phyloP scores from a whole-genome alignment of 345 rosid genomes.

The Anastatica hierochuntica region DNA sequence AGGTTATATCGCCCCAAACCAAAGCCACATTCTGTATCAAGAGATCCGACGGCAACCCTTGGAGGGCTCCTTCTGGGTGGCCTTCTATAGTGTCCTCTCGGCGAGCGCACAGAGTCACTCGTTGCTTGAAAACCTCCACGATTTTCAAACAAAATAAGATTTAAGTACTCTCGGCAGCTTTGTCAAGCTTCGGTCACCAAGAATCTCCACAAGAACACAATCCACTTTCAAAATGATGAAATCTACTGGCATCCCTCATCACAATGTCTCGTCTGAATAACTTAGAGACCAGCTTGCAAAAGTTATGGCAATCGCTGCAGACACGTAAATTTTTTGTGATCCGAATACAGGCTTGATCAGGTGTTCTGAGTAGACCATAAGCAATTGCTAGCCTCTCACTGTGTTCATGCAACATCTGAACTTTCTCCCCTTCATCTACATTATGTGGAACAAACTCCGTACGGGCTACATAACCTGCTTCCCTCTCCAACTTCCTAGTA shows the following conservation, averaged over 20 bases:
- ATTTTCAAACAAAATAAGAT: too few relatives aligned
- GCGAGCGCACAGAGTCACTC: too few relatives aligned
- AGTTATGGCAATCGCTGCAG: conserved; percentile 76
- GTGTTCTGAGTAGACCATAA: conserved; percentile 46
- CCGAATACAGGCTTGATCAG: conserved; percentile 37
- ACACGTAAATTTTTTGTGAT: conserved; percentile 67
- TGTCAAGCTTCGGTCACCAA: conserved; percentile 36
- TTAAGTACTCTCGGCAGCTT: too few relatives aligned
- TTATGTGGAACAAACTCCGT: conserved; percentile 60
- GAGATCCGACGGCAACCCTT: too few relatives aligned
- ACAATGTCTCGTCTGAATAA: conserved; percentile 40
- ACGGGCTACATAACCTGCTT: conserved; percentile 60
- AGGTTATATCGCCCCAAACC: too few relatives aligned
- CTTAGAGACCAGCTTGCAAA: conserved; percentile 67
- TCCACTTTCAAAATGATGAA: conserved; percentile 77
- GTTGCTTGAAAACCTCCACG: too few relatives aligned
- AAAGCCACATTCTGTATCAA: too few relatives aligned
- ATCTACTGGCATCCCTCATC: conserved; percentile 79
- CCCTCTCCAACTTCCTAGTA: conserved; percentile 40
- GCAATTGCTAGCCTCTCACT: conserved; percentile 83
- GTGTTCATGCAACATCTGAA: conserved; percentile 58
- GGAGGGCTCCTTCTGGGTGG: too few relatives aligned
- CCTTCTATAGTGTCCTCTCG: too few relatives aligned
- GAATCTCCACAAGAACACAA: conserved; percentile 75
- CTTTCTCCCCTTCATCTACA: conserved; percentile 55